Evolutionary conservation across 1,284 basidiomycete genomes (phyloP).

Genomic region (Ganoderma leucocontextum): DNA sequence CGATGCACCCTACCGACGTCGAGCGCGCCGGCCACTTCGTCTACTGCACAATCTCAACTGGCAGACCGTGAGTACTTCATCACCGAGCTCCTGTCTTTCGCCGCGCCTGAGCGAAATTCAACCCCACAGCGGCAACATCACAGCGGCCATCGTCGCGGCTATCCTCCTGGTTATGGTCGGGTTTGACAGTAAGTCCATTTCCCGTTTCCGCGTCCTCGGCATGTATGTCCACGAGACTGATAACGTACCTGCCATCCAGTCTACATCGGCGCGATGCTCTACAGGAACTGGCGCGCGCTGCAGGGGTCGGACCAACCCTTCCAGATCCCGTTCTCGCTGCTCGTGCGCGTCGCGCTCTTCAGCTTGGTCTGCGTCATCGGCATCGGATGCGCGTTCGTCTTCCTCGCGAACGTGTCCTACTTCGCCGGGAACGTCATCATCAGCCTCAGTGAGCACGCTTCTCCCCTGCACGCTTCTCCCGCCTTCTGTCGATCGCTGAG

Average conservation of each 20-base stretch:
- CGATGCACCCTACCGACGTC: constrained; percentile 22
- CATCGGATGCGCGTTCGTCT: constrained; percentile 34
- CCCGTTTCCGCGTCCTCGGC: not conserved
- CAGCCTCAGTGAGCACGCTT: constrained; percentile 24
- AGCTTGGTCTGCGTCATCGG: constrained; percentile 34
- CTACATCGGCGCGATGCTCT: constrained; percentile 30
- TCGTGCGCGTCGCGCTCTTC: constrained; percentile 33
- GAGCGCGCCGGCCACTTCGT: constrained; percentile 27
- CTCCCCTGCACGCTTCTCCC: not conserved
- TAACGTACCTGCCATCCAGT: constrained; percentile 10
- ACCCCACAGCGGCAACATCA: constrained; percentile 27
- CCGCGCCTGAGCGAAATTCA: not conserved
- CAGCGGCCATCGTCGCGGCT: constrained; percentile 25
- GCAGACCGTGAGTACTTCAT: constrained; percentile 26
- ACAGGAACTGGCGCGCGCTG: constrained; percentile 35
- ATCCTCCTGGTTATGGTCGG: constrained; percentile 29
- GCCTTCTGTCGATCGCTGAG: not conserved
- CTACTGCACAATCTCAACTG: constrained; percentile 33
- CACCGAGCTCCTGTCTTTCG: not conserved
- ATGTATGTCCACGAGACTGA: not conserved
- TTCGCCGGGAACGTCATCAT: constrained; percentile 35
- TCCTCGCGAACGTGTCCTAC: constrained; percentile 30
- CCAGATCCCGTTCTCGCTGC: constrained; percentile 33
- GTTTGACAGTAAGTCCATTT: constrained; percentile 21
- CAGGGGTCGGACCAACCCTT: constrained; percentile 29